Conservation (phyloP, 495 filamentous ascomycete genomes). For the Penicillium egyptiacum region DNA sequence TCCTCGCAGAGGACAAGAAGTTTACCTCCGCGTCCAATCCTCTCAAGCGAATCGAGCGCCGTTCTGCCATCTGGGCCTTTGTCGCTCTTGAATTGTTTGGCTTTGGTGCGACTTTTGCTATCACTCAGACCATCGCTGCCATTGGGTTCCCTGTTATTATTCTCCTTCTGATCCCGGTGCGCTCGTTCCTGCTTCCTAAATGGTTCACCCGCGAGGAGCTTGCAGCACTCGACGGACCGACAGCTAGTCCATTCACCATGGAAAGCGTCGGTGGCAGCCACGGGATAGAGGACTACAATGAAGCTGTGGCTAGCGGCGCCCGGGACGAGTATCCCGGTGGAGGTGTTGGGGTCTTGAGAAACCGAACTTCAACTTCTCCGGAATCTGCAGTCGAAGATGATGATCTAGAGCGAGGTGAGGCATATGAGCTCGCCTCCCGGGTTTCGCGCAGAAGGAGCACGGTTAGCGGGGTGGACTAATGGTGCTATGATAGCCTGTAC, state of each 20-base stretch:
- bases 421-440: conserved; percentile 34
- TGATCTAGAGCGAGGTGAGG: conserved; percentile 45
- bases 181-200: conserved; percentile 69
- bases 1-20: conserved; percentile 64
- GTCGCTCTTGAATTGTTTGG: conserved; percentile 74
- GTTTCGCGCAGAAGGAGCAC: conserved; percentile 32
- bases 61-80: conserved; percentile 70
- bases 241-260: conserved; percentile 83
- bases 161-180: conserved; percentile 71
- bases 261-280: conserved; percentile 75
- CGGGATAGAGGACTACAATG: conserved; percentile 42
- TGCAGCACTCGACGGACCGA: conserved; percentile 69
- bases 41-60: conserved; percentile 59
- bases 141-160: conserved; percentile 94
- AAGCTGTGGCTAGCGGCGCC: conserved; percentile 13
- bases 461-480: conserved; percentile 25
- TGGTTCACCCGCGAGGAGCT: conserved; percentile 71
- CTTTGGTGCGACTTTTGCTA: conserved; percentile 88
- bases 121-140: conserved; percentile 91
- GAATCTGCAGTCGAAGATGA: conserved; percentile 34
- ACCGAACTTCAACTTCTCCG: conserved; percentile 19
- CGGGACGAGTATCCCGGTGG: conserved; percentile 6
- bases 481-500: background rate
- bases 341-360: conserved; percentile 22
- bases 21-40: conserved; percentile 67